Evolutionary conservation across 345 rosid species (phyloP).

Genomic region (Noccaea bulbosa): DNA sequence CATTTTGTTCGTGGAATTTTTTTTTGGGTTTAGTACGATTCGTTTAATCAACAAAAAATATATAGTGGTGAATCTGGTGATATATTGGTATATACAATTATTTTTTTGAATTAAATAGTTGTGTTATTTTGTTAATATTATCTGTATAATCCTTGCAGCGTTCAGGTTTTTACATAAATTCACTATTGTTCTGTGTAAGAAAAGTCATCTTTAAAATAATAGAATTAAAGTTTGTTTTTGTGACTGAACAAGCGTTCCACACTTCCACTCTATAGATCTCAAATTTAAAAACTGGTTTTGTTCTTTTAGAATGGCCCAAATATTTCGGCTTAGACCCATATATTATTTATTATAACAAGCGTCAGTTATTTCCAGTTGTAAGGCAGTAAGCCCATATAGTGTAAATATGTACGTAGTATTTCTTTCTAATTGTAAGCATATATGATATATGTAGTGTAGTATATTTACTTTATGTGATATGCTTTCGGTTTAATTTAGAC

Average conservation of each 20-base stretch:
- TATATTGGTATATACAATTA: not conserved
- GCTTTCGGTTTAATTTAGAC: no score
- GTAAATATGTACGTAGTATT: not conserved
- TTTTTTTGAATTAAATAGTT: no score
- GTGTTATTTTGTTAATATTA: not conserved
- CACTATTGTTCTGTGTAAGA: not conserved
- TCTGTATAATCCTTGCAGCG: not conserved
- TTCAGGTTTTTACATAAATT: not conserved
- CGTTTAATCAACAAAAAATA: not conserved
- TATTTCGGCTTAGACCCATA: not conserved
- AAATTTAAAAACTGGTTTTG: no score
- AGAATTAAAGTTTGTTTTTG: not conserved
- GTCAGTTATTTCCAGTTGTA: not conserved
- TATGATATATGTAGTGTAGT: no score
- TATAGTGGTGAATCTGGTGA: not conserved
- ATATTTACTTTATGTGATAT: no score
- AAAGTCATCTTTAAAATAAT: not conserved
- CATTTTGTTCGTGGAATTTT: no score
- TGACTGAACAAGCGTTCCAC: not conserved
- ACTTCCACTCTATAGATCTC: not conserved
- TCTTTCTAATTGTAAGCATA: no score
- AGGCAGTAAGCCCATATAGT: conserved; percentile 1
- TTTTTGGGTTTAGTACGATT: no score
- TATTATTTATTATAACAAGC: not conserved
- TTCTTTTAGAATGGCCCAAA: conserved; percentile 1